phyloP scores from a whole-genome alignment of 768 basidiomycete genomes.

The Auriculariales sp. region DNA sequence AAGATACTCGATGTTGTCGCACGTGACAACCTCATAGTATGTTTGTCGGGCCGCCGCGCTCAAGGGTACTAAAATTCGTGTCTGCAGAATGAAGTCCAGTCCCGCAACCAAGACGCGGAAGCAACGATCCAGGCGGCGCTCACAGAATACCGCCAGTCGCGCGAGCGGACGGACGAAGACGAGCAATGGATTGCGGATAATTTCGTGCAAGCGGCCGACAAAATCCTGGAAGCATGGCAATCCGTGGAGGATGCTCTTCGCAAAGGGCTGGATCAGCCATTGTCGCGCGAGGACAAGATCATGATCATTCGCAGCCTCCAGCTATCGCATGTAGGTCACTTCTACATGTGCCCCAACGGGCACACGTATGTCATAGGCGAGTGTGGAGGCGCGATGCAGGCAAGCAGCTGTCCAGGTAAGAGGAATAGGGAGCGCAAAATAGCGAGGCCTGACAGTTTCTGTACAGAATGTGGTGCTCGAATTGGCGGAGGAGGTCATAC shows the following conservation, averaged over 20 bases:
- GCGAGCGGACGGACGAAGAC: constrained; percentile 9
- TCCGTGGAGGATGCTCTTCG: constrained; percentile 25
- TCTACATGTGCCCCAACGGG: constrained; percentile 16
- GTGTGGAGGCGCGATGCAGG: not conserved
- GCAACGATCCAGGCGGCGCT: constrained; percentile 1
- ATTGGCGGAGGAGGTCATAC: not conserved
- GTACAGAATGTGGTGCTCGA: not conserved
- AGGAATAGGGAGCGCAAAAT: too few relatives aligned
- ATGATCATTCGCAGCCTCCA: constrained; percentile 20
- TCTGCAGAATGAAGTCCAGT: constrained; percentile 8
- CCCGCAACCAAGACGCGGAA: constrained; percentile 6
- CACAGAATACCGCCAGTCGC: constrained; percentile 9
- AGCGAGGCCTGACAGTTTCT: too few relatives aligned
- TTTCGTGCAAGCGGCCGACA: constrained; percentile 21
- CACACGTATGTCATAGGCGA: not conserved
- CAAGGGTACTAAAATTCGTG: not conserved
- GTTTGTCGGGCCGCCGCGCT: not conserved
- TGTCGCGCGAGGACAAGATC: constrained; percentile 40
- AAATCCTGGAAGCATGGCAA: constrained; percentile 33
- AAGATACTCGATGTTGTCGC: constrained; percentile 9
- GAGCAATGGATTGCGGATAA: constrained; percentile 29
- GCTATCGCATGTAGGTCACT: constrained; percentile 28
- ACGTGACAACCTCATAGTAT: constrained; percentile 10
- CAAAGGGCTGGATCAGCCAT: constrained; percentile 30
- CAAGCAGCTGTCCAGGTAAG: too few relatives aligned